Evolutionary conservation across 2,329 filamentous ascomycete species (phyloP), one percentile per base, ranked within the genome.

Genomic region (Pestalotiopsis sp.): DNA sequence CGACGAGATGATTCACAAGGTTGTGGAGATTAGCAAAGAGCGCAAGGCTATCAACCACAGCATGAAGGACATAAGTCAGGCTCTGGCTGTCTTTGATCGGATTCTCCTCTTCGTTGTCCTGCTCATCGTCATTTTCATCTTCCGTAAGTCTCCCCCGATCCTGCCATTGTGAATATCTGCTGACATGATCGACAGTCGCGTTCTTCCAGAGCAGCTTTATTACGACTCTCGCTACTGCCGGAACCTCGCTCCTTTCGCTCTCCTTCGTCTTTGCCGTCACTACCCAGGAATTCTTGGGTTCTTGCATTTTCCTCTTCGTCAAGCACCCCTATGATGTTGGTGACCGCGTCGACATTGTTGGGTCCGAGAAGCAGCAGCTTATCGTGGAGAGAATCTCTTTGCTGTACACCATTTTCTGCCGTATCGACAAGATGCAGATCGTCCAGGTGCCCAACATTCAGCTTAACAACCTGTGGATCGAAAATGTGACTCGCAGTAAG

Each of bases 321-420:
- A 99, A 99, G 85, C 96, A 99, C 79, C 95, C 96, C 0, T 98
- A 93, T 79, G 96, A 99, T 78, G 94, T 98, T 25, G 95, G 95
- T 70, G 96, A 99, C 79, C 91, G 96, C 31, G 93, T 98, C 58
- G 94, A 98, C 75, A 92, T 98, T 71, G 83, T 79, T 66, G 85
- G 85, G 17, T 79, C 81, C 9, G 82, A 84, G 70, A 82, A 83
- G 69, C 86, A 91, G 72, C 86, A 90, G 74, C 90, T 97, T 73
- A 86, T 94, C 4, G 96, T 99, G 12, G 94, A 98, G 80, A 93
- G 95, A 78, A 98, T 98, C 75, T 97, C 95, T 2, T 87, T 99
- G 38, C 86, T 99, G 3, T 98, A 94, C 84, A 97, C 94, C 0
- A 90, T 98, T 67, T 98, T 99, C 82, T 92, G 92, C 73, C 91